Conservation (phyloP, 805 yeast species). For the Pichia nakasei region DNA sequence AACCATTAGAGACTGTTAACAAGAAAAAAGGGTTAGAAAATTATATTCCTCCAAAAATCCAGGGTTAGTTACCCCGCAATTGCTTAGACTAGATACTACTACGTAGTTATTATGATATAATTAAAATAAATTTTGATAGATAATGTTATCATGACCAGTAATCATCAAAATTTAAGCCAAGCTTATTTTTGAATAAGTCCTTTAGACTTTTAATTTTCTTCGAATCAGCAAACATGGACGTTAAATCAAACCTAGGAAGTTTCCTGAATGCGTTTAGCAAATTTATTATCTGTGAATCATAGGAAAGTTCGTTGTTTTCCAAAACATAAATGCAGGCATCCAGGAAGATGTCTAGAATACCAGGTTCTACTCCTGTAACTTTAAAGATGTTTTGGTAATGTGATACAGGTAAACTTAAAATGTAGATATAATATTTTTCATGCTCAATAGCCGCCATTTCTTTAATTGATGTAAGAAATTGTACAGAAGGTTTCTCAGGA, state of each 20-base stretch:
- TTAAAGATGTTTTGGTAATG: constrained; percentile 28
- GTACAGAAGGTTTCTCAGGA: constrained; percentile 42
- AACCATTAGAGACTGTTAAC: constrained; percentile 31
- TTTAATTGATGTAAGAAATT: constrained; percentile 33
- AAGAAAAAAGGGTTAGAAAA: constrained; percentile 31
- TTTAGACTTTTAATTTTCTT: constrained; percentile 1
- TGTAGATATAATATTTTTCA: constrained; percentile 27
- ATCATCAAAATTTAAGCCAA: constrained; percentile 2
- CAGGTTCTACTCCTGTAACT: constrained; percentile 40
- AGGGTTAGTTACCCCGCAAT: constrained; percentile 9
- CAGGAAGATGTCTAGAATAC: constrained; percentile 37
- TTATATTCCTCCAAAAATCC: constrained; percentile 19
- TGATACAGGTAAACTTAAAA: constrained; percentile 24
- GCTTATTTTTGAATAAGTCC: neutral
- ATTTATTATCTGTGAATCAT: constrained; percentile 14
- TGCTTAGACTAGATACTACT: neutral
- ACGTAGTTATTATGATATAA: too few relatives aligned
- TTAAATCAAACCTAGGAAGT: constrained; percentile 29
- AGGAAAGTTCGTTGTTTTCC: constrained; percentile 11
- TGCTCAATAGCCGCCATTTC: constrained; percentile 15
- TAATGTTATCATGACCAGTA: too few relatives aligned
- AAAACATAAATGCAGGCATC: constrained; percentile 29
- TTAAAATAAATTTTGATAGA: too few relatives aligned
- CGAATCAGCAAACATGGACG: constrained; percentile 28
- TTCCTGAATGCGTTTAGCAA: constrained; percentile 24